Evolutionary conservation across 352 stramenopile species (phyloP).

Genomic region (Aphanomyces astaci): DNA sequence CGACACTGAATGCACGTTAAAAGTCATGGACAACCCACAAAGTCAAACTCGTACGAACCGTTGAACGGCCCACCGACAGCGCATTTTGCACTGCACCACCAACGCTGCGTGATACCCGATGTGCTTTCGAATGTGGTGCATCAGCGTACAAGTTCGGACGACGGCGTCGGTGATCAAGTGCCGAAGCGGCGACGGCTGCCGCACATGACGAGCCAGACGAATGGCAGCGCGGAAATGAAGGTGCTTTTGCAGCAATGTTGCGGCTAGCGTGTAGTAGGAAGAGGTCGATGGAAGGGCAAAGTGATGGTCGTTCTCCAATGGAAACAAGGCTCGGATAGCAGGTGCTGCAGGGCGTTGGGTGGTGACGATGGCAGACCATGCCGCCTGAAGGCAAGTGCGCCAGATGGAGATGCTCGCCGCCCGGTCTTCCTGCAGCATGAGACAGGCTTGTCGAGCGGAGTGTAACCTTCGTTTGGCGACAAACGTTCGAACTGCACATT

Average conservation of each 20-base stretch:
- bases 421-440: neutral
- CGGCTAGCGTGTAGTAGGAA: neutral
- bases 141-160: neutral
- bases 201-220: neutral
- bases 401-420: neutral
- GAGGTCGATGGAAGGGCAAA: neutral
- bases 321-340: neutral
- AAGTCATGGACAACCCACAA: too few species aligned
- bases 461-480: neutral
- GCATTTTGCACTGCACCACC: constrained; percentile 1
- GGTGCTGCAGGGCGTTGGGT: neutral
- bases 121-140: neutral
- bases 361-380: neutral
- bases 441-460: neutral
- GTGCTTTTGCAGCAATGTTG: neutral
- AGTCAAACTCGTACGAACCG: constrained; percentile 5
- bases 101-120: neutral
- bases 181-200: neutral
- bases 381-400: neutral
- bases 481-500: neutral
- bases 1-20: too few species aligned
- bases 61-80: neutral
- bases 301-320: neutral
- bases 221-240: neutral
- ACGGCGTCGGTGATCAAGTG: constrained; percentile 8